Base-by-base conservation (phyloP, 352 stramenopile species). In the Pythium coloratum region DNA sequence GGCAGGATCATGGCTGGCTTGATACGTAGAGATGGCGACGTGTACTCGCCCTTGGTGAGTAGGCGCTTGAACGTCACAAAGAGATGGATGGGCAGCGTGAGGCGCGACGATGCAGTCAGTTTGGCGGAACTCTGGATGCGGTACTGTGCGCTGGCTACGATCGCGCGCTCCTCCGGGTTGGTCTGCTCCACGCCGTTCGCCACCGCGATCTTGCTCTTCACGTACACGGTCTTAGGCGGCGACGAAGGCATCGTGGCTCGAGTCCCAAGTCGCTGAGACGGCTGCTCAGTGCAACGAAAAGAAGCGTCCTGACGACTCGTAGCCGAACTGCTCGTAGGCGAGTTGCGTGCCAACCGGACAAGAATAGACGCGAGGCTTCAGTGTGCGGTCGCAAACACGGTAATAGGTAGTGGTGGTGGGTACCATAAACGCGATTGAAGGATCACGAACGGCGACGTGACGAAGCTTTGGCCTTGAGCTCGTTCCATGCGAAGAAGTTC, bases 401-500 rank as follows among this genome's bases (percentile, higher is more conserved):
- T 30, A 54, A 30, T 18, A 18, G 10, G 12, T 6, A 44, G 12
- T 5, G 9, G 18, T 28, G 44, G 42, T 24, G 20, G 12, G 42
- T 13, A 49, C 16, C 13, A 20, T 24, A 49, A 49, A 49, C 13
- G 12, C n/a, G 8, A 13, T 28, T 0, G 18, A 10, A 12, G n/a
- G 44, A 13, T 51, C 44, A 51, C 26, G 40, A 56, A 2, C 36
- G 33, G 6, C 33, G 12, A 28, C 57, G 57, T 32, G 24, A 38
- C n/a, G 57, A 54, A 44, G 59, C n/a, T 28, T 50, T 71, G 26
- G 64, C 51, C 64, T 91, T 89, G 34, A 91, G 69, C 28, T 91
- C 82, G 61, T 90, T 88, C 82, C 82, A 90, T 26, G 75, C 75
- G 53, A 77, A 88, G 62, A 90, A 90, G 46, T 90, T 84, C 82